phyloP scores from a whole-genome alignment of 2,329 filamentous ascomycete species.

The Metarhizium rileyi region DNA sequence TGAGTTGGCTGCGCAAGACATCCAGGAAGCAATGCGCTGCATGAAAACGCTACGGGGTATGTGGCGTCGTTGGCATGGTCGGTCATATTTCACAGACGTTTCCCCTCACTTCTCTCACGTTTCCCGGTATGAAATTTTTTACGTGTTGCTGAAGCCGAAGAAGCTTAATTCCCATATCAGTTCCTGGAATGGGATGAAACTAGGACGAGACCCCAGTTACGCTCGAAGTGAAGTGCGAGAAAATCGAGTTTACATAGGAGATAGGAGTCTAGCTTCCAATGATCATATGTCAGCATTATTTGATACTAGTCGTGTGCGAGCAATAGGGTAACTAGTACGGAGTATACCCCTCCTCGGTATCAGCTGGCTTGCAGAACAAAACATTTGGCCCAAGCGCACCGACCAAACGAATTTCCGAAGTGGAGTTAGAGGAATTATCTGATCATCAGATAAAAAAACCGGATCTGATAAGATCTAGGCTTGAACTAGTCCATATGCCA shows the following conservation, averaged over 20 bases:
- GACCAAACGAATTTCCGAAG: slow-evolving; percentile 3
- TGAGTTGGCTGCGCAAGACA: not conserved
- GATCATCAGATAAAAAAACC: slow-evolving; percentile 44
- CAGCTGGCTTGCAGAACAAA: not conserved
- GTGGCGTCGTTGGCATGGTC: not conserved
- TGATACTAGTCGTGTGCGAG: not conserved
- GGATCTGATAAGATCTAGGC: slow-evolving; percentile 31
- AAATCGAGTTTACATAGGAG: too few species aligned
- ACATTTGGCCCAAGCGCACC: not conserved
- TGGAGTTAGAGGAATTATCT: slow-evolving; percentile 37
- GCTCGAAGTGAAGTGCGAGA: too few species aligned
- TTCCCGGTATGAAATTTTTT: not conserved
- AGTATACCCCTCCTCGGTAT: not conserved
- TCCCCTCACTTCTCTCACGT: not conserved
- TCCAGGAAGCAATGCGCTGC: not conserved
- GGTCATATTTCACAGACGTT: not conserved
- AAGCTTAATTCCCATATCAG: too few species aligned
- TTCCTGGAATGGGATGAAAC: too few species aligned
- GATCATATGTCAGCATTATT: not conserved
- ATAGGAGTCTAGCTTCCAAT: too few species aligned
- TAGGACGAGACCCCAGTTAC: too few species aligned
- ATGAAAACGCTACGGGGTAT: not conserved
- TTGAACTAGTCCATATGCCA: slow-evolving; percentile 4
- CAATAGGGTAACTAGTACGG: too few species aligned
- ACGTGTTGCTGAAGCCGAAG: too few species aligned